Base-by-base conservation (phyloP, 208 protist genomes). In the Acanthamoeba triangularis region DNA sequence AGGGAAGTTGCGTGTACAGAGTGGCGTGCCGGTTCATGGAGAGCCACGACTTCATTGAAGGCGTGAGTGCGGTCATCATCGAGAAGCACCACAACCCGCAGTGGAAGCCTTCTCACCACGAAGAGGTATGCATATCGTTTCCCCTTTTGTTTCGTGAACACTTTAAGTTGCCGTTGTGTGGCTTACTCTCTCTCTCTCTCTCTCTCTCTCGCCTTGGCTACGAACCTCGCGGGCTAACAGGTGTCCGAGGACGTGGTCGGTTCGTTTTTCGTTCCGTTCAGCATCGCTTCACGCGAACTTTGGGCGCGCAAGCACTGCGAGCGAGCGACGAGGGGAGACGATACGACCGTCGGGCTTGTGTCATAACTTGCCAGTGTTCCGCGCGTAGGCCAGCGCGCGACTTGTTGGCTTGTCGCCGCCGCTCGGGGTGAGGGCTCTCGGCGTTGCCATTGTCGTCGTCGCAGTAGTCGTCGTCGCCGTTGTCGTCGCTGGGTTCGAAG, bases 11-110 rank as follows among this genome's bases (percentile, higher is more conserved):
- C 14, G 25, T 74, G 13, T 28, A 28, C 67, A 76, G 67, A 13
- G 78, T 87, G 37, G 78, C 78, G 44, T 59, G 35, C 28, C 54
- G 49, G 14, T 90, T 90, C 49, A 90, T 90, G 82, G n/a, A 54
- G 54, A 63, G 13, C 54, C 44, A 90, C 25, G 82, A 90, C 44
- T 90, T 90, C 33, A 37, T 90, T 7, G 82, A 90, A 30, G 82
- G 82, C 44, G 82, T 90, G 23, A 54, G 41, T 13, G 82, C 82
- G 23, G 82, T 90, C 7, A 63, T 90, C 44, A 14, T 90, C 30
- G 82, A 54, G n/a, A 90, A 90, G 82, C 49, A 90, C 33, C 44
- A 90, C 82, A 54, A 35, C 11, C 82, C 82, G 0, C 8, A 63
- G 5, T 90, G 82, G 82, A 28, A 90, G 44, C 82, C 82, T 3